Evolutionary conservation across 2,329 filamentous ascomycete species (phyloP), one percentile per base, ranked within the genome.

Genomic region (Aspergillus intermedius): DNA sequence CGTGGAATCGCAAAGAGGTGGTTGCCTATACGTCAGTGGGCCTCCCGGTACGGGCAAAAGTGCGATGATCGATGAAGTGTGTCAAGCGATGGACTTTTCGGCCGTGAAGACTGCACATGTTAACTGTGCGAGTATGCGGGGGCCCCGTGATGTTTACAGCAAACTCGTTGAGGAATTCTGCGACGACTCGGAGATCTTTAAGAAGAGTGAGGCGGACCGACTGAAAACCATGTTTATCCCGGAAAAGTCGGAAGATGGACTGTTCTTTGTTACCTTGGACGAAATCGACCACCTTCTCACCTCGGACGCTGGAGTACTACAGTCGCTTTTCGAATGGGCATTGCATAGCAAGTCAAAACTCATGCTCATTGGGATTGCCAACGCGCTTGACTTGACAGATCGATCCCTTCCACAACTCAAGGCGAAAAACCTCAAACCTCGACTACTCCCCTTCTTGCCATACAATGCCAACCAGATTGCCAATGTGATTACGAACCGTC

Each of bases 121-220:
- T 76, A 98, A 98, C 67, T 98, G 93, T 71, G 96, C 96, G 84
- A 95, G 91, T 69, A 84, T 96, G 69, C 94, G 93, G 62, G 88
- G 83, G 30, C 88, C 90, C 2, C 84, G 83, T 56, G 91, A 96
- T 63, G 77, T 98, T 19, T 95, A 94, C 68, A 78, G 79, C 53
- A 91, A 85, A 17, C 74, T 98, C 15, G 71, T 91, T 10, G 83
- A 88, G 55, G 78, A 80, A 47, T 81, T 91, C 39, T 74, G 85
- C 49, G 78, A 78, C 10, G 76, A 83, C 48, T 76, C 78, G 28
- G 79, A 84, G 37, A 66, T 83, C 32, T 70, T 78, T 8, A 86
- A 87, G 57, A 80, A 79, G 51, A 81, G 87, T 44, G 84, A 87
- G 30, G 79, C 84, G 47, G 77, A 81, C 5, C 77, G 79, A 32